Base-by-base conservation (phyloP, 139 green algal species). In the Desmodesmus armatus region DNA sequence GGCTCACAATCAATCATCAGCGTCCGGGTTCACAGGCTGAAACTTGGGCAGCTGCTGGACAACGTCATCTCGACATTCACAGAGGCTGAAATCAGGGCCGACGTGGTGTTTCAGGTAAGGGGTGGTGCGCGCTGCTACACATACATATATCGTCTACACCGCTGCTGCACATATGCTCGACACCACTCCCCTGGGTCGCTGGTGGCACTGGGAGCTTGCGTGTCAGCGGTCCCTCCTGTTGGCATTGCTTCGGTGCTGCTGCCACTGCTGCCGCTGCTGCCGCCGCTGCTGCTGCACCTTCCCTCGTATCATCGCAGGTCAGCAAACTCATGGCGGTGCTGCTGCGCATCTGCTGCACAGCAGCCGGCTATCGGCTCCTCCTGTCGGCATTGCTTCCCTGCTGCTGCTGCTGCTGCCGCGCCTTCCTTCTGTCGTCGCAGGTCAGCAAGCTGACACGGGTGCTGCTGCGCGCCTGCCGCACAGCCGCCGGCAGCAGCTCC, bases 71-170 rank as follows among this genome's bases (percentile, higher is more conserved):
- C 17, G 1, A 91, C 97, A 17, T 99, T 98, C 85, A 91, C 95
- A 79, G 96, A 99, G 93, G 91, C 93, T 7, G 95, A 98, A 87
- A 93, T 98, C 65, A 91, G 96, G 11, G 92, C 91, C 25, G 94
- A 89, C 76, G 85, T 99, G 71, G 94, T 97, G 23, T 99, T 99
- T 89, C 96, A 99, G 90, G 88, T 97, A 33, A 21, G 78, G n/a
- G n/a, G n/a, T n/a, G n/a, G n/a, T n/a, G n/a, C n/a, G n/a, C n/a
- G n/a, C n/a, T n/a, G n/a, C n/a, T n/a, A n/a, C n/a, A n/a, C n/a
- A n/a, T n/a, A n/a, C n/a, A n/a, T n/a, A n/a, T n/a, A n/a, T n/a
- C n/a, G n/a, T n/a, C n/a, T n/a, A n/a, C n/a, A n/a, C n/a, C n/a
- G n/a, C n/a, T n/a, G n/a, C n/a, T n/a, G n/a, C n/a, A n/a, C n/a